phyloP scores from a whole-genome alignment of 2,329 filamentous ascomycete genomes.

The Talaromyces sp. region DNA sequence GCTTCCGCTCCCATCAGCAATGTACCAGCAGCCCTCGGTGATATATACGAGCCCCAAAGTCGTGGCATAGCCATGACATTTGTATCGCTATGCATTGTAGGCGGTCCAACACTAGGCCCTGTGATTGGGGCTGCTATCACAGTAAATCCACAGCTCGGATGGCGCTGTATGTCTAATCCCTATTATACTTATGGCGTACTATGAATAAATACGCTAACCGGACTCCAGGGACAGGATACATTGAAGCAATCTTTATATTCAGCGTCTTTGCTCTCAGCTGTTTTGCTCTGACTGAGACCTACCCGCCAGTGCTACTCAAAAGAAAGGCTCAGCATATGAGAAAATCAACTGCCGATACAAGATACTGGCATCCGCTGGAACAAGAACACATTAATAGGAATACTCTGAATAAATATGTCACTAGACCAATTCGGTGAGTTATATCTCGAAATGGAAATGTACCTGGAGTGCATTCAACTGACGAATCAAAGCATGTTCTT shows the following conservation, averaged over 20 bases:
- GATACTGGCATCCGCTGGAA: slow-evolving; percentile 8
- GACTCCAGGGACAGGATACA: slow-evolving; percentile 32
- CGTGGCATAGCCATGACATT: slow-evolving; percentile 42
- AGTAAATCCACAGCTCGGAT: slow-evolving; percentile 45
- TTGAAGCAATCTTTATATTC: slow-evolving; percentile 24
- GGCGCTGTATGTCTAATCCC: slow-evolving; percentile 55
- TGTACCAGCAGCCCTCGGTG: slow-evolving; percentile 44
- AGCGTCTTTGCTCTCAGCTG: slow-evolving; percentile 21
- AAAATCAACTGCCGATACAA: slow-evolving; percentile 38
- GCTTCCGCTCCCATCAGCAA: slow-evolving; percentile 48
- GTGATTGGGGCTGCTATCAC: slow-evolving; percentile 47
- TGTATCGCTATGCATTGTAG: slow-evolving; percentile 43
- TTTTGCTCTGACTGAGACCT: slow-evolving; percentile 48
- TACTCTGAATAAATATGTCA: slow-evolving; percentile 34
- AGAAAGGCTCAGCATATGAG: slow-evolving; percentile 41
- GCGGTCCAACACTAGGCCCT: slow-evolving; percentile 44
- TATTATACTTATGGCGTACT: slow-evolving; percentile 43
- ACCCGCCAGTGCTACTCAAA: slow-evolving; percentile 42
- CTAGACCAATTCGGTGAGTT: slow-evolving; percentile 29
- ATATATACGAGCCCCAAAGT: slow-evolving; percentile 44
- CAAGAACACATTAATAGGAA: not conserved
- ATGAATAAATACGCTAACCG: slow-evolving; percentile 22
- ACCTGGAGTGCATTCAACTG: not conserved
- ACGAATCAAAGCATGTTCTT: slow-evolving; percentile 32
- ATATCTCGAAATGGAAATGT: not conserved